A percentile compares a stretch with the other conserved stretches of the same genome.
phyloP scores from a whole-genome alignment of 2,329 filamentous ascomycete genomes.

The Dactylellina sp. region DNA sequence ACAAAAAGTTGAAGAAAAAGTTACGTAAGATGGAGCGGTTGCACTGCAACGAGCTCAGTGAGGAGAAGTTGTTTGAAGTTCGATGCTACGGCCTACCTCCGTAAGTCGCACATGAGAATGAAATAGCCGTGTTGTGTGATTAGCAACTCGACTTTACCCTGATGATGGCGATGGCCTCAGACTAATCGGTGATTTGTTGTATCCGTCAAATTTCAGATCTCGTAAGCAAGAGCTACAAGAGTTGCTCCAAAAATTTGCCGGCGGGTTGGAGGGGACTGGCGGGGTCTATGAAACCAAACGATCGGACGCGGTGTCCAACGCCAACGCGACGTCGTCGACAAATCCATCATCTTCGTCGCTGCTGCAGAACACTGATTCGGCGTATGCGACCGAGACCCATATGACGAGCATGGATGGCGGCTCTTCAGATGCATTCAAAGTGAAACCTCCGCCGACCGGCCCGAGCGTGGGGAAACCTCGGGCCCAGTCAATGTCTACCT shows the following conservation, averaged over 20 bases:
- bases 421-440: slow-evolving; percentile 13
- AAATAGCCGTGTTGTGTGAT: slow-evolving; percentile 11
- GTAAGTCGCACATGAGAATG: slow-evolving; percentile 54
- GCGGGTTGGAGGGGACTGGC: slow-evolving; percentile 68
- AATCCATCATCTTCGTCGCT: slow-evolving; percentile 47
- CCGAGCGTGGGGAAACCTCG: slow-evolving; percentile 10
- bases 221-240: slow-evolving; percentile 83
- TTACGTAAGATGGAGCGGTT: slow-evolving; percentile 77
- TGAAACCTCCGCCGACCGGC: neutral
- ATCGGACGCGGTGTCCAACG: slow-evolving; percentile 62
- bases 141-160: neutral
- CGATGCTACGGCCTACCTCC: slow-evolving; percentile 77
- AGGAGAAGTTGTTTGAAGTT: slow-evolving; percentile 85
- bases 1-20: slow-evolving; percentile 76
- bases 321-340: slow-evolving; percentile 66
- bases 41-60: slow-evolving; percentile 74
- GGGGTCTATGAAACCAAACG: slow-evolving; percentile 47
- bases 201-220: slow-evolving; percentile 64
- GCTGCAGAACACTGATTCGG: slow-evolving; percentile 66
- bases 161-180: neutral
- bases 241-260: slow-evolving; percentile 77
- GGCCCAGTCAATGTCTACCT: neutral
- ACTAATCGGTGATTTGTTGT: slow-evolving; percentile 24
- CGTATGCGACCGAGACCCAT: slow-evolving; percentile 72
- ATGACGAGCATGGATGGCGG: slow-evolving; percentile 48